Percentiles rank a stretch among this genome's conserved stretches.
These are phyloP conservation scores for Dactylellina leptospora DNA, from an alignment of 2,329 filamentous ascomycete species.

Conservation along the genomic window DNA sequence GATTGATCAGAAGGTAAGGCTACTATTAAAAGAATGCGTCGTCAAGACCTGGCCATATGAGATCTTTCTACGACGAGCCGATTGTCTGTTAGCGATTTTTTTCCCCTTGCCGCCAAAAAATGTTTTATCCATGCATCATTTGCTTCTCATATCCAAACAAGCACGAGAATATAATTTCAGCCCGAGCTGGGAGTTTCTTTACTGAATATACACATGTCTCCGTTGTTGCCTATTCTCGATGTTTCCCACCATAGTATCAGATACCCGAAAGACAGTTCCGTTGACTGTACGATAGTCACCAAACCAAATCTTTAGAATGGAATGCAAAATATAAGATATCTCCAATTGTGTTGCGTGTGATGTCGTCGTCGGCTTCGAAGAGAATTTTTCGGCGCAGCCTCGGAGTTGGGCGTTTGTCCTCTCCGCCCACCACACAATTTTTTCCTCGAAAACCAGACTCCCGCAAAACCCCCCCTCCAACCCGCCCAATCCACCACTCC, in stretches of 20 bases:
- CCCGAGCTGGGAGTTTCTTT: conserved; percentile 3
- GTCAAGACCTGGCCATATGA: conserved; percentile 39
- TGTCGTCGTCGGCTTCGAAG: conserved; percentile 49
- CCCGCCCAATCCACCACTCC: conserved; percentile 51
- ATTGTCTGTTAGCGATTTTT: conserved; percentile 51
- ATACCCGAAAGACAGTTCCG: conserved; percentile 52
- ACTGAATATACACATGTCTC: conserved; percentile 13
- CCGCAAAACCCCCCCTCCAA: conserved; percentile 41
- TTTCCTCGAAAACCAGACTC: conserved; percentile 48
- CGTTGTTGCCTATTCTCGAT: background rate
- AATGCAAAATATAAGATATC: conserved; percentile 1
- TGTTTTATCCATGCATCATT: conserved; percentile 36
- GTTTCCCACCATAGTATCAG: conserved; percentile 29
- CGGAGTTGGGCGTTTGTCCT: conserved; percentile 36
- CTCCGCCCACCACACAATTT: conserved; percentile 52
- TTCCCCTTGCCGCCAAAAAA: conserved; percentile 32
- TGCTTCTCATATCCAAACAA: conserved; percentile 13
- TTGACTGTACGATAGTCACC: conserved; percentile 45
- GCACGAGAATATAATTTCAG: conserved; percentile 31
- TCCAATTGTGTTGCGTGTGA: conserved; percentile 42
- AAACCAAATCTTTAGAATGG: conserved; percentile 41
- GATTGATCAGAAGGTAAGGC: conserved; percentile 49
- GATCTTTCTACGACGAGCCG: conserved; percentile 41
- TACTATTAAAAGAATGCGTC: conserved; percentile 39
- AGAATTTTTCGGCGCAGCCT: conserved; percentile 49